A percentile compares a stretch with the other conserved stretches of the same genome.
Conservation (phyloP, 371 early-diverging fungal species). For the Mortierella sp. region DNA sequence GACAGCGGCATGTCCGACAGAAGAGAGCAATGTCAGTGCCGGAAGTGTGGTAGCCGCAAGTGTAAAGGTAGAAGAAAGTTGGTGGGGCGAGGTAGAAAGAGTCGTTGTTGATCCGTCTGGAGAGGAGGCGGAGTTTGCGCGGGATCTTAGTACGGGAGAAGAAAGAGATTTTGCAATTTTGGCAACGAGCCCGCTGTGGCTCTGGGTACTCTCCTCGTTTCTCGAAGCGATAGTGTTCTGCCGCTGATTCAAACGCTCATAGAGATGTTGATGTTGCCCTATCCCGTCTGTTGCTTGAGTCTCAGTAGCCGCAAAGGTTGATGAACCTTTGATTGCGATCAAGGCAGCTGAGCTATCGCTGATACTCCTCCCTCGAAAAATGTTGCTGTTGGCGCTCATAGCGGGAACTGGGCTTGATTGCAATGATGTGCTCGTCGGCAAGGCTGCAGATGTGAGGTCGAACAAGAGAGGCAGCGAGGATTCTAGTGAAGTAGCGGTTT, state of each 20-base stretch:
- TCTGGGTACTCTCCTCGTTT: background rate
- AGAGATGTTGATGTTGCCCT: background rate
- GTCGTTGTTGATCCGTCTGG: conserved; percentile 17
- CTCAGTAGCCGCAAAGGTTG: no score
- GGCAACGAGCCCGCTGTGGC: conserved; percentile 22
- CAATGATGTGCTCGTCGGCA: conserved; percentile 5
- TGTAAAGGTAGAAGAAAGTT: conserved; percentile 34
- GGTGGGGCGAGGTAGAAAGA: conserved; percentile 12
- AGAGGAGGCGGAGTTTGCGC: conserved; percentile 1
- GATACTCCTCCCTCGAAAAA: background rate
- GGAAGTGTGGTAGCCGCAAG: conserved; percentile 36
- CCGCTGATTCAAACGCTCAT: background rate
- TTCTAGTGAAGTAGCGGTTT: background rate
- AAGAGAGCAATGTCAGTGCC: conserved; percentile 28
- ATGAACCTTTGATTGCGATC: background rate
- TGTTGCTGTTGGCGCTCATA: background rate
- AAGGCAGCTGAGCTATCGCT: conserved; percentile 1
- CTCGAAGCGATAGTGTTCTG: background rate
- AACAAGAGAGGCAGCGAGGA: conserved; percentile 33
- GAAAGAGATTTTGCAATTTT: conserved; percentile 43
- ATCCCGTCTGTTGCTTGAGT: background rate
- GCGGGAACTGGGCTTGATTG: background rate
- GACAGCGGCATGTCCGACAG: conserved; percentile 25
- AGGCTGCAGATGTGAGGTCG: conserved; percentile 42
- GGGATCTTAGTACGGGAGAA: conserved; percentile 19